Evolutionary conservation across 2,329 filamentous ascomycete species (phyloP).

Genomic region (Macroventuria anomochaeta): DNA sequence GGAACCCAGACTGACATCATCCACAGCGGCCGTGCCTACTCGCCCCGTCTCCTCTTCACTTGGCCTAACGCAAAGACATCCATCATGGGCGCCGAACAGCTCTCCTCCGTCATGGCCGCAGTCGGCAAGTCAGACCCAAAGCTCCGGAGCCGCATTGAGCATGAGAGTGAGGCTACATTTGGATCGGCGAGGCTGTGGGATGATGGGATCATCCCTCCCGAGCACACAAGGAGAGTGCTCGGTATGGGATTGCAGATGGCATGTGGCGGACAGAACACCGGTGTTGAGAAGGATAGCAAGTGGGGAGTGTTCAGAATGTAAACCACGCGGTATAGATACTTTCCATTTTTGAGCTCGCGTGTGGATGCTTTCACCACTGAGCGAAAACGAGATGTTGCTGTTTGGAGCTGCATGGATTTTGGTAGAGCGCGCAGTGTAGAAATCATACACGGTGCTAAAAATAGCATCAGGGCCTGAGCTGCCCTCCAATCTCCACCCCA

Average conservation of each 20-base stretch:
- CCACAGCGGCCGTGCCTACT: constrained; percentile 80
- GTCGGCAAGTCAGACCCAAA: constrained; percentile 86
- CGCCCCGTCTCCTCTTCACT: constrained; percentile 90
- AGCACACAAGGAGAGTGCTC: constrained; percentile 57
- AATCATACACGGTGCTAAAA: background rate
- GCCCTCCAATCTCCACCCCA: constrained; percentile 7
- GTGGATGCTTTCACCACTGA: background rate
- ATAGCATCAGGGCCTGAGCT: background rate
- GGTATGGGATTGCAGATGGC: constrained; percentile 58
- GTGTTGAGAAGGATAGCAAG: constrained; percentile 43
- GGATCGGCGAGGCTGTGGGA: constrained; percentile 90
- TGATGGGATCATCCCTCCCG: constrained; percentile 59
- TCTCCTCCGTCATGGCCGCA: constrained; percentile 91
- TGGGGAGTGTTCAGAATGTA: constrained; percentile 54
- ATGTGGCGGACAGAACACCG: constrained; percentile 48
- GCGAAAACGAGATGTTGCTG: too few relatives aligned
- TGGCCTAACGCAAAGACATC: constrained; percentile 97
- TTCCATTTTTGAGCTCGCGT: too few relatives aligned
- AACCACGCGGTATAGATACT: background rate
- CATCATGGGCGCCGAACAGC: constrained; percentile 94
- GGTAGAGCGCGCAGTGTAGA: background rate
- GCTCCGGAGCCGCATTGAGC: constrained; percentile 83
- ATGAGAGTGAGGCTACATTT: constrained; percentile 87
- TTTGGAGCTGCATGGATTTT: too few relatives aligned
- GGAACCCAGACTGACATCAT: background rate